Conservation (phyloP, 441 rosid species). For the Pelargonium fulgidum region DNA sequence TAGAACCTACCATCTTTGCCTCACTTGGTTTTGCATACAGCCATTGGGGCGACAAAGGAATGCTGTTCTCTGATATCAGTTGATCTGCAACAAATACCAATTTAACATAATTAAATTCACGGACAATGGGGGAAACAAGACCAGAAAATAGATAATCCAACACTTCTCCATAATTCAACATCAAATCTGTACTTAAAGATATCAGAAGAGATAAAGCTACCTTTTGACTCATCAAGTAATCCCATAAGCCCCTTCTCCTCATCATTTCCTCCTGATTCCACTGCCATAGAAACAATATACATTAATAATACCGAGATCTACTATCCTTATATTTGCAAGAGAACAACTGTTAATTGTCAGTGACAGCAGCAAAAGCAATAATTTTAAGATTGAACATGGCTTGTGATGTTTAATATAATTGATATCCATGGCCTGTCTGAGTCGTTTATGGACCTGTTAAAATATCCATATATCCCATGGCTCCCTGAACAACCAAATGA, state of each 20-base stretch:
- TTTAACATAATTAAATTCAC: neutral
- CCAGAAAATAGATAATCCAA: neutral
- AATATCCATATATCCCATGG: neutral
- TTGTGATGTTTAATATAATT: neutral
- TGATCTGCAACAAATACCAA: neutral
- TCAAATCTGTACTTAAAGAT: too few relatives aligned
- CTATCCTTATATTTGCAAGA: neutral
- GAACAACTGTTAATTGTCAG: neutral
- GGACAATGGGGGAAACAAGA: neutral
- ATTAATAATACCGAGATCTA: too few relatives aligned
- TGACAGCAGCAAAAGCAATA: neutral
- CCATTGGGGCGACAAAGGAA: slow-evolving; percentile 94
- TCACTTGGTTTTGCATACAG: slow-evolving; percentile 74
- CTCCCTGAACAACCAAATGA: too few relatives aligned
- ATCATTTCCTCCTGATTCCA: slow-evolving; percentile 37
- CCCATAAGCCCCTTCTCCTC: slow-evolving; percentile 36
- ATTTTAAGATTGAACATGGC: neutral
- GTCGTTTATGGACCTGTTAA: neutral
- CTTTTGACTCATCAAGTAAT: slow-evolving; percentile 42
- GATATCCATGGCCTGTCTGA: neutral
- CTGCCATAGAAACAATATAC: slow-evolving; percentile 15
- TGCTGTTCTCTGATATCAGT: slow-evolving; percentile 56
- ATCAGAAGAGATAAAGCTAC: slow-evolving; percentile 21
- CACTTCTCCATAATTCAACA: neutral
- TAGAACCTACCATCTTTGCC: slow-evolving; percentile 42